A percentile compares a stretch with the other conserved stretches of the same genome.
Evolutionary conservation across 331 rosid species (phyloP).

Genomic region (Telfairia occidentalis): DNA sequence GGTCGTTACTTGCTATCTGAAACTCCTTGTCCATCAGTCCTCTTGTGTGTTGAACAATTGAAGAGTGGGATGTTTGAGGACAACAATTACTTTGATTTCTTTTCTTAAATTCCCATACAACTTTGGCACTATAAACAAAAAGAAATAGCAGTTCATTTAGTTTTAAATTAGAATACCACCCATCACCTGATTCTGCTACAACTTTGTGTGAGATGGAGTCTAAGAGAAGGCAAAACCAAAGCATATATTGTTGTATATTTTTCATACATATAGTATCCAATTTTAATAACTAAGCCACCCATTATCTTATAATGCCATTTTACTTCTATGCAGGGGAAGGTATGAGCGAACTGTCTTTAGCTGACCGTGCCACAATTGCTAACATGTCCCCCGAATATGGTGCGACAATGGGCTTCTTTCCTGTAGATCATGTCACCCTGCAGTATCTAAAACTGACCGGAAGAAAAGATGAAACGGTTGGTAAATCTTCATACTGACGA

Average conservation of each 20-base stretch:
- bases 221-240: background rate
- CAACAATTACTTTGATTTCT: background rate
- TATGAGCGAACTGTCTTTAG: slow-evolving; percentile 69
- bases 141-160: background rate
- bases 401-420: slow-evolving; percentile 98
- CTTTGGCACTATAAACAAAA: background rate
- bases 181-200: too few relatives aligned
- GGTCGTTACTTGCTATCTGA: background rate
- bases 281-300: background rate
- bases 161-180: background rate
- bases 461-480: slow-evolving; percentile 77
- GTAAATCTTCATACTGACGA: slow-evolving; percentile 5
- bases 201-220: background rate
- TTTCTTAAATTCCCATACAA: background rate
- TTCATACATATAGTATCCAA: background rate
- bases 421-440: slow-evolving; percentile 83
- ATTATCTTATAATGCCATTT: background rate
- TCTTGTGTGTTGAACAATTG: background rate
- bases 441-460: slow-evolving; percentile 90
- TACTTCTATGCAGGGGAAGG: slow-evolving; percentile 53
- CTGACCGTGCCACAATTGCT: slow-evolving; percentile 95
- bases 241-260: background rate
- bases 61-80: background rate
- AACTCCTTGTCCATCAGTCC: background rate
- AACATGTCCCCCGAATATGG: slow-evolving; percentile 99